Conservation (phyloP, 2,329 filamentous ascomycete species). For the Mollisiaceae sp. region DNA sequence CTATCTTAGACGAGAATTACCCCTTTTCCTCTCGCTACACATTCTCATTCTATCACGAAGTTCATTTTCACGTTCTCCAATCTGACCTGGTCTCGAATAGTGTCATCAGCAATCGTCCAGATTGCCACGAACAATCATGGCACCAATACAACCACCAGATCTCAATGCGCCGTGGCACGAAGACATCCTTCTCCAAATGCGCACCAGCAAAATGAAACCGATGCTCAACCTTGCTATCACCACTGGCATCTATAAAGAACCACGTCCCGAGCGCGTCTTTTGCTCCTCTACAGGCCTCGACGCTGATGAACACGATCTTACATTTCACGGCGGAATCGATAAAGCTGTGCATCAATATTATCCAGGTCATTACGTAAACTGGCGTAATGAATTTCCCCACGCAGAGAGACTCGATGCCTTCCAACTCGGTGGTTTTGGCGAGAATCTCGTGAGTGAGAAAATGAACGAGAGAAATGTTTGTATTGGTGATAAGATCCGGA, state of each 20-base stretch:
- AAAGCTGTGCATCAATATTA: conserved; percentile 66
- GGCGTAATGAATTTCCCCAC: conserved; percentile 58
- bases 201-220: conserved; percentile 60
- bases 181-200: conserved; percentile 57
- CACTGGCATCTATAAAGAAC: conserved; percentile 54
- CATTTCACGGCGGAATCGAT: conserved; percentile 65
- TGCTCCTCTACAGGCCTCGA: conserved; percentile 51
- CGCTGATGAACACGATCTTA: conserved; percentile 65
- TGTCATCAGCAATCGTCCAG: background rate
- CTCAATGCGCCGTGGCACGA: conserved; percentile 31
- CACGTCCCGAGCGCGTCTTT: conserved; percentile 28
- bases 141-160: conserved; percentile 18
- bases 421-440: conserved; percentile 64
- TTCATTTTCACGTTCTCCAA: background rate
- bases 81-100: background rate
- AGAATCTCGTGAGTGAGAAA: conserved; percentile 62
- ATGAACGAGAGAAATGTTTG: conserved; percentile 70
- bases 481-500: conserved; percentile 64
- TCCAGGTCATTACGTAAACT: conserved; percentile 60
- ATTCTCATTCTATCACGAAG: background rate
- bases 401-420: conserved; percentile 51
- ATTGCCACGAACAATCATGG: conserved; percentile 19
- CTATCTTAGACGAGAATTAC: background rate
- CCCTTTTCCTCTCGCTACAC: conserved; percentile 6
- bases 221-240: conserved; percentile 56